phyloP scores from a whole-genome alignment of 2,329 filamentous ascomycete species.

The Gremmenia infestans region DNA sequence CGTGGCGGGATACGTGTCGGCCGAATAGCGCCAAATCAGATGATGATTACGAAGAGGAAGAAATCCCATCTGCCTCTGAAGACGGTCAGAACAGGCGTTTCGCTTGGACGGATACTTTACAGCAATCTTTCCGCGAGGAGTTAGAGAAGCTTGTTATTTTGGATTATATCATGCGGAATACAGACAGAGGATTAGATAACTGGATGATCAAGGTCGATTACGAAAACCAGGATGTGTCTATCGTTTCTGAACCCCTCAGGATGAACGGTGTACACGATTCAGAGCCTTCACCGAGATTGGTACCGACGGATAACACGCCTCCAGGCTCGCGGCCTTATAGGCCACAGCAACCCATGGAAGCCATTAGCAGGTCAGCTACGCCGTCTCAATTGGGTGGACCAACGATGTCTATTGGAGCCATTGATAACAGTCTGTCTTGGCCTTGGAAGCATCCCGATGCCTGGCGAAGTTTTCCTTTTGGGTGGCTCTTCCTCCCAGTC shows the following conservation, averaged over 20 bases:
- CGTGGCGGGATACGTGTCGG: constrained; percentile 79
- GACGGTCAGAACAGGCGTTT: constrained; percentile 42
- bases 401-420: constrained; percentile 76
- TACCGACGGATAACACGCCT: constrained; percentile 32
- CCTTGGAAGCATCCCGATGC: constrained; percentile 69
- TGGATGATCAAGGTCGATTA: constrained; percentile 99
- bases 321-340: constrained; percentile 60
- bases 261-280: constrained; percentile 56
- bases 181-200: constrained; percentile 91
- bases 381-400: constrained; percentile 30
- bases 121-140: constrained; percentile 90
- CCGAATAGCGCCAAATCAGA: constrained; percentile 52
- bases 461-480: constrained; percentile 85
- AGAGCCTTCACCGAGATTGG: constrained; percentile 46
- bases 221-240: constrained; percentile 74
- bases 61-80: constrained; percentile 29
- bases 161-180: constrained; percentile 99
- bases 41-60: constrained; percentile 55
- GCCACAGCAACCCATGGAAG: constrained; percentile 79
- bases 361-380: constrained; percentile 47
- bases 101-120: constrained; percentile 81
- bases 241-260: constrained; percentile 73
- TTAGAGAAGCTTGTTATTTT: constrained; percentile 95
- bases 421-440: constrained; percentile 97
- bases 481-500: constrained; percentile 95